These are phyloP conservation scores for Isabelozyma heimii DNA, from an alignment of 805 yeast genomes.

Conservation along the genomic window DNA sequence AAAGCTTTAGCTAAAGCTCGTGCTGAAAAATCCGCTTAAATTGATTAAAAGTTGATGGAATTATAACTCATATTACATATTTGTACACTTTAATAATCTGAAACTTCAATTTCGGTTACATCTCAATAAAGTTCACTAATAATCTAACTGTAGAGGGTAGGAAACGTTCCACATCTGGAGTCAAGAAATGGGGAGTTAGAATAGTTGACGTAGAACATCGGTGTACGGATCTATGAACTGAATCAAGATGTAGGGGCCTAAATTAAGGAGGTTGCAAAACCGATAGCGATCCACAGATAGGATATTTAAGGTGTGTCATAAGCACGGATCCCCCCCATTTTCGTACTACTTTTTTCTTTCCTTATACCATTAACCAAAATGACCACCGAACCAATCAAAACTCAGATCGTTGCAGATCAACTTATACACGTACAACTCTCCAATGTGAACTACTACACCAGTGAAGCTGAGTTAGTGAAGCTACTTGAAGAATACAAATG, in stretches of 20 bases:
- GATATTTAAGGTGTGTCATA: not conserved
- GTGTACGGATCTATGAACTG: too few relatives aligned
- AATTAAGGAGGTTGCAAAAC: not conserved
- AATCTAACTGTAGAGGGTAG: not conserved
- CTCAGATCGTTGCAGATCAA: conserved; percentile 1
- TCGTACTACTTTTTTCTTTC: conserved; percentile 1
- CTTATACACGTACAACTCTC: conserved; percentile 46
- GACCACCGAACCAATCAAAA: not conserved
- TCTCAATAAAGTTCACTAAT: not conserved
- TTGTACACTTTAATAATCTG: conserved; percentile 13
- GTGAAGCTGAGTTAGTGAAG: conserved; percentile 50
- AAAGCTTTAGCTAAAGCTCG: conserved; percentile 86
- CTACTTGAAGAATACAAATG: conserved; percentile 44
- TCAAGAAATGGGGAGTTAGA: too few relatives aligned
- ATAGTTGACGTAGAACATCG: too few relatives aligned
- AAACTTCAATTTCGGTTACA: conserved; percentile 7
- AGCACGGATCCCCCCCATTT: not conserved
- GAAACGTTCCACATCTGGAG: not conserved
- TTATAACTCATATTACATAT: conserved; percentile 1
- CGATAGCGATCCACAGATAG: not conserved
- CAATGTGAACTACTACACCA: conserved; percentile 50
- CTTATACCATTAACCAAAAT: not conserved
- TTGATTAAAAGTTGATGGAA: conserved; percentile 2
- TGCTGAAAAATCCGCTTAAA: conserved; percentile 49
- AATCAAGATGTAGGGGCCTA: too few relatives aligned